Evolutionary conservation across 768 basidiomycete species (phyloP).

Genomic region (Kwoniella sp.): DNA sequence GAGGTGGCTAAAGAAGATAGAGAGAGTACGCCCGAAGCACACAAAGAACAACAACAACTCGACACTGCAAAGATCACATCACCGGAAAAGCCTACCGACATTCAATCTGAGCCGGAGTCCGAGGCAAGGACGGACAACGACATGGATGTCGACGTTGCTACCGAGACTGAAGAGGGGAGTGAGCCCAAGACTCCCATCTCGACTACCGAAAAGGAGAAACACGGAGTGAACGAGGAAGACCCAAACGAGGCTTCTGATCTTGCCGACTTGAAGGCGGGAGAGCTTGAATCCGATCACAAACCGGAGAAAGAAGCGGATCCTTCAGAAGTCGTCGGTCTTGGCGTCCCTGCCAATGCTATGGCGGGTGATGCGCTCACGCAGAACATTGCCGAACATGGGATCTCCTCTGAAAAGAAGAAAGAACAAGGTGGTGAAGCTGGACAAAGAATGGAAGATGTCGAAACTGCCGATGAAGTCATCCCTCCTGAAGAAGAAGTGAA

Average conservation of each 20-base stretch:
- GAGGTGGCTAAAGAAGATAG: constrained; percentile 17
- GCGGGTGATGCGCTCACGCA: constrained; percentile 24
- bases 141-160: constrained; percentile 16
- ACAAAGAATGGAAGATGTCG: constrained; percentile 27
- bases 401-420: constrained; percentile 24
- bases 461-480: constrained; percentile 28
- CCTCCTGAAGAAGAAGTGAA: constrained; percentile 7
- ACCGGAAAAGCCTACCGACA: not conserved
- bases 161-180: constrained; percentile 6
- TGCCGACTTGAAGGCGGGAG: constrained; percentile 33
- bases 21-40: constrained; percentile 28
- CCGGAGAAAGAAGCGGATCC: constrained; percentile 3
- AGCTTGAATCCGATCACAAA: not conserved
- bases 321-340: constrained; percentile 4
- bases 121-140: constrained; percentile 9
- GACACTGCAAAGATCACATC: constrained; percentile 9
- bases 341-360: constrained; percentile 17
- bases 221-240: constrained; percentile 13
- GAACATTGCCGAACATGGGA: constrained; percentile 28
- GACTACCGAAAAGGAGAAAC: not conserved
- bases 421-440: constrained; percentile 40
- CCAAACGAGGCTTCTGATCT: constrained; percentile 37
- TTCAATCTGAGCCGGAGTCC: not conserved
- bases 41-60: constrained; percentile 5
- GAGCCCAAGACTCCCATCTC: not conserved